A percentile compares a stretch with the other conserved stretches of the same genome.
Evolutionary conservation across 306 rosid species (phyloP).

Genomic region (Trifolium pratense): DNA sequence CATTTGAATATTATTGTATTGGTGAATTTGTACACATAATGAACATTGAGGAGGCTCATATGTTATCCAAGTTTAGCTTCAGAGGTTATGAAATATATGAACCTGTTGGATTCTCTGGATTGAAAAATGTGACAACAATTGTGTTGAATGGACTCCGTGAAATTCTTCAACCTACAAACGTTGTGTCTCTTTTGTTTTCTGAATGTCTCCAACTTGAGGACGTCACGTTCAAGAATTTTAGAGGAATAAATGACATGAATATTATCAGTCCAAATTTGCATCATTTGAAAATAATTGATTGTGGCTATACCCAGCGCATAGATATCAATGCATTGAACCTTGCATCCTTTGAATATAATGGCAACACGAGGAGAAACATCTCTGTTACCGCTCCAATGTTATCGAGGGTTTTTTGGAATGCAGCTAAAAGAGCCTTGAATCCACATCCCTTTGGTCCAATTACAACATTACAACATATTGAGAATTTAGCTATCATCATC

Average conservation of each 20-base stretch:
- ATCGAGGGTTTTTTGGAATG: not conserved
- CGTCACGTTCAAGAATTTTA: not conserved
- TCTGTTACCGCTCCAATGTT: not conserved
- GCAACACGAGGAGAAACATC: not conserved
- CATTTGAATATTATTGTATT: not conserved
- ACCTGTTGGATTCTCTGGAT: not conserved
- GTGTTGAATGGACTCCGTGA: not conserved
- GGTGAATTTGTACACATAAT: not conserved
- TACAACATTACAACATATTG: not conserved
- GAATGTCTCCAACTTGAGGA: not conserved
- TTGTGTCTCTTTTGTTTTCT: not conserved
- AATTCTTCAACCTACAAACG: rapidly evolving
- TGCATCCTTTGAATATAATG: not conserved
- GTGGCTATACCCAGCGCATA: not conserved
- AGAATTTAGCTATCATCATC: not conserved
- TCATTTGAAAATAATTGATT: not conserved
- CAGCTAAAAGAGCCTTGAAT: not conserved
- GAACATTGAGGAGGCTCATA: not conserved
- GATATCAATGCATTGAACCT: slow-evolving; percentile 10
- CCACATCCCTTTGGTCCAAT: not conserved
- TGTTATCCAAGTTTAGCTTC: not conserved
- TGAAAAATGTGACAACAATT: not conserved
- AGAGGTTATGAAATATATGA: not conserved
- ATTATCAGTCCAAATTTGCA: not conserved
- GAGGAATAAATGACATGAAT: rapidly evolving